A percentile compares a stretch with the other conserved stretches of the same genome.
Conservation (phyloP, 345 rosid genomes). For the Salix arbutifolia region DNA sequence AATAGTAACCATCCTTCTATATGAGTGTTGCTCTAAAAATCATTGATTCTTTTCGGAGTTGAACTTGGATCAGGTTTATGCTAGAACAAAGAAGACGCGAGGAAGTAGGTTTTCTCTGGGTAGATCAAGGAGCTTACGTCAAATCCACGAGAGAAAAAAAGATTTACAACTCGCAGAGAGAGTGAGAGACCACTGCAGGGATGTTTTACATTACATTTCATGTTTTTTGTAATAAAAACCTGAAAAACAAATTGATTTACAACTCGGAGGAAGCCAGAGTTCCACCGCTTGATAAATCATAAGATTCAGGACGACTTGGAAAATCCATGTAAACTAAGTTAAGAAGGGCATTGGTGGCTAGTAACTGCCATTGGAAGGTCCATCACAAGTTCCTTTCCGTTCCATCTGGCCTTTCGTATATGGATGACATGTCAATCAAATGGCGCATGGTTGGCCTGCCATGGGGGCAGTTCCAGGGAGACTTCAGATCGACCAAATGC, state of each 20-base stretch:
- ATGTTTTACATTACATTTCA: not conserved
- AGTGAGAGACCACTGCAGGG: not conserved
- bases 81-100: too few relatives aligned
- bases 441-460: slow-evolving; percentile 99
- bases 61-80: too few relatives aligned
- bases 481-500: slow-evolving; percentile 72
- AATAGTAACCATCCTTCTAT: too few relatives aligned
- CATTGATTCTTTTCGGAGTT: too few relatives aligned
- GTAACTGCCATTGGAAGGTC: not conserved
- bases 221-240: not conserved
- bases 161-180: too few relatives aligned
- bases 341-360: not conserved
- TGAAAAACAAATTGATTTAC: not conserved
- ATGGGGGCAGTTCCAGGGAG: slow-evolving; percentile 99
- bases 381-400: slow-evolving; percentile 19
- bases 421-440: slow-evolving; percentile 66
- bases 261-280: not conserved
- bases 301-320: not conserved
- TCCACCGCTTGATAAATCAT: not conserved
- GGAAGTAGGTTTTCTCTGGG: too few relatives aligned
- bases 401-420: slow-evolving; percentile 32
- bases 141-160: too few relatives aligned
- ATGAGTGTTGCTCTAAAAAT: too few relatives aligned
- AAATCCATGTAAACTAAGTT: not conserved
- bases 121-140: too few relatives aligned